Percentiles rank a stretch among this genome's conserved stretches.
These are phyloP conservation scores for Spatholobus suberectus DNA, from an alignment of 306 rosid genomes.

Conservation along the genomic window DNA sequence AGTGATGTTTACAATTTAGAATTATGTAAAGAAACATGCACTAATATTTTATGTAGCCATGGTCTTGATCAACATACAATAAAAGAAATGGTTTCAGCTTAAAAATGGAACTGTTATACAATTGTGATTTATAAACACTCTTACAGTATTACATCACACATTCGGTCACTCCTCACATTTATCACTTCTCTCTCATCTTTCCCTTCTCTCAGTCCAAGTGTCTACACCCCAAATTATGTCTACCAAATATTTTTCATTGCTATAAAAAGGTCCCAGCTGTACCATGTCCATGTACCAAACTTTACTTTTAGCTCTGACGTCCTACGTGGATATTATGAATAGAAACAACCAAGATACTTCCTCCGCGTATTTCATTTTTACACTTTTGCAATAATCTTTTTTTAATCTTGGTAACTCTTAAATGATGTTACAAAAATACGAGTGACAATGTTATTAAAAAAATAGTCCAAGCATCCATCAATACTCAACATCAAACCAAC, in stretches of 20 bases:
- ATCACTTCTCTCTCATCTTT: background rate
- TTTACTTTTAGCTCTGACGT: conserved; percentile 8
- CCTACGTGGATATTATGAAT: conserved; percentile 1
- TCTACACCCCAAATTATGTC: conserved; percentile 3
- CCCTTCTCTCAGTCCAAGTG: background rate
- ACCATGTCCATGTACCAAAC: background rate
- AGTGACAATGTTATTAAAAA: background rate
- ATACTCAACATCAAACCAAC: background rate
- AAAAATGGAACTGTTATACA: background rate
- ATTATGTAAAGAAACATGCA: background rate
- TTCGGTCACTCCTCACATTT: background rate
- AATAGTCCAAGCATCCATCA: background rate
- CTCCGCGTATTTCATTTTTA: background rate
- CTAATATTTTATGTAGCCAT: background rate
- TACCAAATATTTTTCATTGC: background rate
- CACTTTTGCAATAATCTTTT: background rate
- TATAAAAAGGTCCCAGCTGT: background rate
- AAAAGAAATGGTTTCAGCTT: background rate
- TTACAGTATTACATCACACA: background rate
- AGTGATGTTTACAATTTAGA: background rate
- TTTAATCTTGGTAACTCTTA: background rate
- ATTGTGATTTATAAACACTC: background rate
- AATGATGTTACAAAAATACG: background rate
- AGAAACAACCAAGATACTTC: background rate
- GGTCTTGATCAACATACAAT: background rate